Conservation (phyloP, 495 filamentous ascomycete species). For the Aspergillus heteromorphus region DNA sequence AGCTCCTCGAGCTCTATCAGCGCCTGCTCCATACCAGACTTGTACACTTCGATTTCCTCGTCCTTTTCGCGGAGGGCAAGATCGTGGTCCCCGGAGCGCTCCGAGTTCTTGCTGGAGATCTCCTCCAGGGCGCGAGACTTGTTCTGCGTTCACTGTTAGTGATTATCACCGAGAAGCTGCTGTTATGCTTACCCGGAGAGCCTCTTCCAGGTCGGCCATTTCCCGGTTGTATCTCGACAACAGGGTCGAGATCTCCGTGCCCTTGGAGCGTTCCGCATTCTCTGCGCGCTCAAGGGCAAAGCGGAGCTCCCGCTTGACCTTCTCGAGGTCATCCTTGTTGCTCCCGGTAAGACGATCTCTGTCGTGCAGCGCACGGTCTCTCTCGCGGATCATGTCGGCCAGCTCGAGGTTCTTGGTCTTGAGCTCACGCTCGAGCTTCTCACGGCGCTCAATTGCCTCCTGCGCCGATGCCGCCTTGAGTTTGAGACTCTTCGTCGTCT, state of each 20-base stretch:
- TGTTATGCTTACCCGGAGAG: constrained; percentile 55
- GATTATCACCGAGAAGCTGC: not conserved
- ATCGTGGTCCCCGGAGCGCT: constrained; percentile 81
- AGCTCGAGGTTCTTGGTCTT: constrained; percentile 98
- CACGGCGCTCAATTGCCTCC: constrained; percentile 89
- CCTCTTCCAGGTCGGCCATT: constrained; percentile 92
- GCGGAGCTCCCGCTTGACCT: constrained; percentile 91
- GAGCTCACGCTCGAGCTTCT: constrained; percentile 93
- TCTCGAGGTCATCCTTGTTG: constrained; percentile 91
- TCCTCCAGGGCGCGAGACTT: constrained; percentile 91
- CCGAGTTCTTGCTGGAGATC: constrained; percentile 64
- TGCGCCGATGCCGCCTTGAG: constrained; percentile 94
- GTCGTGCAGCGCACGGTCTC: constrained; percentile 91
- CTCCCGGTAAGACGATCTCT: constrained; percentile 77
- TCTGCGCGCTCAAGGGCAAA: constrained; percentile 90
- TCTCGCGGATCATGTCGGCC: constrained; percentile 96
- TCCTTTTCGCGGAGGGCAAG: constrained; percentile 83
- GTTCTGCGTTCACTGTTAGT: constrained; percentile 32
- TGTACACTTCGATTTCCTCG: constrained; percentile 94
- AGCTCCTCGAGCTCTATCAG: constrained; percentile 86
- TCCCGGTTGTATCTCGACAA: constrained; percentile 93
- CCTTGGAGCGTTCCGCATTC: constrained; percentile 87
- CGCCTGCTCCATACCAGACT: constrained; percentile 94
- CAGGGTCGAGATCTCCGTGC: constrained; percentile 88
- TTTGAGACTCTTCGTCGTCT: constrained; percentile 93